phyloP scores from a whole-genome alignment of 2,329 filamentous ascomycete genomes.

The Ophiostoma piceae region DNA sequence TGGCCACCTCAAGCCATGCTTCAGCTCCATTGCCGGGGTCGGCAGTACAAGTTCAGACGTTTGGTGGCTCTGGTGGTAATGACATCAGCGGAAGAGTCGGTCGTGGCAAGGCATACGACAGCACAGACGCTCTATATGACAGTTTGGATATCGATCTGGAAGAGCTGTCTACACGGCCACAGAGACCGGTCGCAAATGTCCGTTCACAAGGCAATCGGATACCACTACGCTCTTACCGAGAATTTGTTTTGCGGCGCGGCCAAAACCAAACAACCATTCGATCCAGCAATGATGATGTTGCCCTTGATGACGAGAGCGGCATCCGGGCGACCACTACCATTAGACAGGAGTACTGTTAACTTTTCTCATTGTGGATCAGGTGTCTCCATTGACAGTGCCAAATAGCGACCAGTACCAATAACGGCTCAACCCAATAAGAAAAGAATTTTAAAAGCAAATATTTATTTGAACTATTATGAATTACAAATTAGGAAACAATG shows the following conservation, averaged over 20 bases:
- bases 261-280: neutral
- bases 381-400: no score
- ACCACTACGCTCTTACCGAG: neutral
- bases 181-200: neutral
- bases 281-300: neutral
- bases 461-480: neutral
- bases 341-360: neutral
- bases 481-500: neutral
- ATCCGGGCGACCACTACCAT: neutral
- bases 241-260: neutral
- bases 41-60: neutral
- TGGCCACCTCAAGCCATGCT: neutral
- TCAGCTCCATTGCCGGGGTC: neutral
- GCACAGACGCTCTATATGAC: neutral
- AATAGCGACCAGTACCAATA: no score
- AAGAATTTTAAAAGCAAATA: no score
- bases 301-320: neutral
- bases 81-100: neutral
- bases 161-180: neutral
- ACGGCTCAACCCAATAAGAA: no score
- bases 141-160: neutral
- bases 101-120: neutral
- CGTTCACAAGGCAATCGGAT: neutral
- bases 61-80: neutral
- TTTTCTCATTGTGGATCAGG: no score